phyloP scores from a whole-genome alignment of 2,329 filamentous ascomycete species.

The Phymatotrichopsis omnivora region DNA sequence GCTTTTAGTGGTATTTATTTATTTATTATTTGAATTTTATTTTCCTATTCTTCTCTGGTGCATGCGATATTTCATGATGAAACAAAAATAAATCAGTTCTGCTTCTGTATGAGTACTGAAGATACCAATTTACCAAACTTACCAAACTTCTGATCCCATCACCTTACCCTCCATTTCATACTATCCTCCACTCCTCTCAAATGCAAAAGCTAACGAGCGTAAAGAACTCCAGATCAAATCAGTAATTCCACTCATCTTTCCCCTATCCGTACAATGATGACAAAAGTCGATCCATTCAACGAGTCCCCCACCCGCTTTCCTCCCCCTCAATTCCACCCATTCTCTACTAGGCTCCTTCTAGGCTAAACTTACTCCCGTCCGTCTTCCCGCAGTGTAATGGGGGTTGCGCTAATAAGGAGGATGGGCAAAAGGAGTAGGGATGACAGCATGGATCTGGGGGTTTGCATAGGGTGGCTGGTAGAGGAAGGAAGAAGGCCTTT shows the following conservation, averaged over 20 bases:
- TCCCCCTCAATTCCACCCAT: slow-evolving; percentile 12
- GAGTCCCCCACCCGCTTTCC: slow-evolving; percentile 36
- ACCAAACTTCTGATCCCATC: slow-evolving; percentile 38
- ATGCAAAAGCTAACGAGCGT: not conserved
- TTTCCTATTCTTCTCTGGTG: slow-evolving; percentile 5
- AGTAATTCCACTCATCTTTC: slow-evolving; percentile 17
- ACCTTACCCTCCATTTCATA: not conserved
- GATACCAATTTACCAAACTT: slow-evolving; percentile 47
- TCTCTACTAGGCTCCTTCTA: too few species aligned
- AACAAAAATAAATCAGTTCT: slow-evolving; percentile 49
- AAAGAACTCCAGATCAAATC: slow-evolving; percentile 30
- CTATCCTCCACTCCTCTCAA: slow-evolving; percentile 16
- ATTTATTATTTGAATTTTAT: slow-evolving; percentile 8
- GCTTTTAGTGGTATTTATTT: not conserved
- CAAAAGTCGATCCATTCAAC: slow-evolving; percentile 55
- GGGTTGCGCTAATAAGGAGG: not conserved
- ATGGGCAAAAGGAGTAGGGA: slow-evolving; percentile 16
- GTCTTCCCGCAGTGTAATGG: slow-evolving; percentile 9
- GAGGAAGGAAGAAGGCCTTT: slow-evolving; percentile 12
- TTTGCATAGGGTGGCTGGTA: slow-evolving; percentile 5
- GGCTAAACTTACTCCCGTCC: slow-evolving; percentile 14
- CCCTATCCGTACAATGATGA: slow-evolving; percentile 42
- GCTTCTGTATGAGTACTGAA: slow-evolving; percentile 51
- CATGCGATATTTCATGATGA: slow-evolving; percentile 37
- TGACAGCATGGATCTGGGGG: slow-evolving; percentile 12